phyloP scores from a whole-genome alignment of 371 early-diverging fungal species.

The Mortierella sp. region DNA sequence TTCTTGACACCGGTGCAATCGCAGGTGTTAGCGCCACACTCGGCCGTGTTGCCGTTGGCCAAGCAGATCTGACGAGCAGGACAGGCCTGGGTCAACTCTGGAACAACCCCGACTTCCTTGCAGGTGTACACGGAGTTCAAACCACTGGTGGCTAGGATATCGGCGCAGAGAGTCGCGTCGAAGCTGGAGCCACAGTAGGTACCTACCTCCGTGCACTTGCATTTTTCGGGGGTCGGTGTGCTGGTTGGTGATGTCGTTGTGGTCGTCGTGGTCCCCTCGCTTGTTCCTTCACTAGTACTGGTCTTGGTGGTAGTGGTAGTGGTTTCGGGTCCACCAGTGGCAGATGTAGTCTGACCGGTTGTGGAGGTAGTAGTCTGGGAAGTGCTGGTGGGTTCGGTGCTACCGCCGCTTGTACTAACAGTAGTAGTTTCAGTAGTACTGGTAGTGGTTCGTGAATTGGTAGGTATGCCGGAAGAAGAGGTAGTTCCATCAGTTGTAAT shows the following conservation, averaged over 20 bases:
- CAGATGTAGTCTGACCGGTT: no score
- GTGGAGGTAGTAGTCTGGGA: no score
- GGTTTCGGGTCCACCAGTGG: no score
- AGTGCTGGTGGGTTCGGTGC: no score
- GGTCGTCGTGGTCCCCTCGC: background rate
- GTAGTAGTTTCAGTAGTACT: slow-evolving; percentile 11
- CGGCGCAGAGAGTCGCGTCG: background rate
- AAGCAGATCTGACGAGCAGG: background rate
- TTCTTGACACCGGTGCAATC: background rate
- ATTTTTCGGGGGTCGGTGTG: background rate
- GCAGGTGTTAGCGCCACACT: background rate
- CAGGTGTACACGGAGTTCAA: background rate
- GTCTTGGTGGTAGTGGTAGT: no score
- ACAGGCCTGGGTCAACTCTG: background rate
- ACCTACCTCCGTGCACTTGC: background rate
- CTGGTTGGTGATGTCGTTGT: background rate
- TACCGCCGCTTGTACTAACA: no score
- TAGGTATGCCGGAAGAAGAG: no score
- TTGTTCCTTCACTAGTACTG: no score
- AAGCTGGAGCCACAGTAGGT: slow-evolving; percentile 7
- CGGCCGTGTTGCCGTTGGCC: background rate
- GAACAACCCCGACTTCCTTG: background rate
- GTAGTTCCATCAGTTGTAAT: no score
- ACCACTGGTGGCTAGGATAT: background rate
- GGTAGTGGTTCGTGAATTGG: no score